Evolutionary conservation across 2,329 filamentous ascomycete genomes (phyloP).

Genomic region (Clarireedia paspali): DNA sequence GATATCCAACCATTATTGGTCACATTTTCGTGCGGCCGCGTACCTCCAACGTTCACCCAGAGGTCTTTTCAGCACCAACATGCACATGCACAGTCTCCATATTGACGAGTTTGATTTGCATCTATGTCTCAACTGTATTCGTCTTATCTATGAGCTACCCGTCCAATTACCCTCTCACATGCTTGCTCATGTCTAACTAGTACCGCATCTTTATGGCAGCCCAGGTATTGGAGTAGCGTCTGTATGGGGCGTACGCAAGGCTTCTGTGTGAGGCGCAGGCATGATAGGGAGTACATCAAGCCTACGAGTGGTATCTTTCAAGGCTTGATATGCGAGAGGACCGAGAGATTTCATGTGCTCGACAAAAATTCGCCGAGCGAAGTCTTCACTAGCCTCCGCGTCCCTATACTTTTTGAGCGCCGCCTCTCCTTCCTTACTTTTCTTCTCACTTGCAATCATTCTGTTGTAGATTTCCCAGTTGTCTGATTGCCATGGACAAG

Average conservation of each 20-base stretch:
- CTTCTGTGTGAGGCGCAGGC: not conserved
- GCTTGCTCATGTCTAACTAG: no score
- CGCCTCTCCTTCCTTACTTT: constrained; percentile 33
- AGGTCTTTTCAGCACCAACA: no score
- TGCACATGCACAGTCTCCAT: no score
- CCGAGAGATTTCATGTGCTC: constrained; percentile 9
- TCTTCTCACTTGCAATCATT: constrained; percentile 32
- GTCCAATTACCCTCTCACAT: no score
- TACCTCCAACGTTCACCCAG: no score
- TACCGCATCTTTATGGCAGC: no score
- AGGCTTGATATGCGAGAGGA: not conserved
- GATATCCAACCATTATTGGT: not conserved
- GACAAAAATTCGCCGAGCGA: constrained; percentile 5
- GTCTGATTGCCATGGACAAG: constrained; percentile 47
- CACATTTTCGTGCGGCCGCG: not conserved
- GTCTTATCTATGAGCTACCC: not conserved
- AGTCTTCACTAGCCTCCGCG: constrained; percentile 11
- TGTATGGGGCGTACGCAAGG: no score
- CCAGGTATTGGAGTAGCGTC: no score
- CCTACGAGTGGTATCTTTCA: not conserved
- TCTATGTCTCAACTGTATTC: no score
- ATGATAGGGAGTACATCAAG: constrained; percentile 1
- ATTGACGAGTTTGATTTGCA: no score
- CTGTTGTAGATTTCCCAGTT: constrained; percentile 47
- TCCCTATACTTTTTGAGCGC: constrained; percentile 22